Percentiles rank a stretch among this genome's conserved stretches.
Evolutionary conservation across 2,329 filamentous ascomycete species (phyloP).

Genomic region (Aureobasidium sp.): DNA sequence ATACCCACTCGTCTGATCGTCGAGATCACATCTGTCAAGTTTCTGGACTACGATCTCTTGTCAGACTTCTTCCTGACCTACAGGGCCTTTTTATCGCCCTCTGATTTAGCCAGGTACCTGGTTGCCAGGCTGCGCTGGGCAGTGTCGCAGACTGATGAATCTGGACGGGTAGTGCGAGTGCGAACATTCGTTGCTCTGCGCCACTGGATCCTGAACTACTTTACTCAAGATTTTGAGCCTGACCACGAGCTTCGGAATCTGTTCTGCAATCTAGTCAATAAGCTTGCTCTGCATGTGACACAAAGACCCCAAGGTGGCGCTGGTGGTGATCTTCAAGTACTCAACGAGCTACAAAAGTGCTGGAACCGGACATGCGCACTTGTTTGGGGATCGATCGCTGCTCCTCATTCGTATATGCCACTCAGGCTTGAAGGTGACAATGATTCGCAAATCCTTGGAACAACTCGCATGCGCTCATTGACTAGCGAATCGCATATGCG

Average conservation of each 20-base stretch:
- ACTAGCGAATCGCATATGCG: conserved; percentile 5
- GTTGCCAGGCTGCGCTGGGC: conserved; percentile 85
- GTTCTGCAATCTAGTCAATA: conserved; percentile 77
- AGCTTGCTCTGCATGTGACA: conserved; percentile 47
- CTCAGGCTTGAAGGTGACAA: background rate
- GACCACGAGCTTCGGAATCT: conserved; percentile 65
- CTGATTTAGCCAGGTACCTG: conserved; percentile 73
- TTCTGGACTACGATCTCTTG: conserved; percentile 92
- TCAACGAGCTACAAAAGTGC: conserved; percentile 92
- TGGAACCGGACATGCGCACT: conserved; percentile 86
- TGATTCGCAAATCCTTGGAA: background rate
- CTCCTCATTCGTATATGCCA: conserved; percentile 28
- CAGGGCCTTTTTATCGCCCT: conserved; percentile 72
- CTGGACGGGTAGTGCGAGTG: conserved; percentile 88
- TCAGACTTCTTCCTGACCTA: conserved; percentile 98
- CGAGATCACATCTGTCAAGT: conserved; percentile 91
- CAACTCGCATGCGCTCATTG: background rate
- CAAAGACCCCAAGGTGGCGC: conserved; percentile 46
- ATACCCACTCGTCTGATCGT: conserved; percentile 87
- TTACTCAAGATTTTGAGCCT: conserved; percentile 83
- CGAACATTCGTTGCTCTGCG: conserved; percentile 90
- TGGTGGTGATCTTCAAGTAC: conserved; percentile 72
- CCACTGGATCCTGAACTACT: conserved; percentile 98
- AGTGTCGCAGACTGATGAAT: conserved; percentile 68
- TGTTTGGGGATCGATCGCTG: conserved; percentile 76